Percentiles rank a stretch among this genome's conserved stretches.
Evolutionary conservation across 495 filamentous ascomycete species (phyloP).

Genomic region (Neurospora pannonica): DNA sequence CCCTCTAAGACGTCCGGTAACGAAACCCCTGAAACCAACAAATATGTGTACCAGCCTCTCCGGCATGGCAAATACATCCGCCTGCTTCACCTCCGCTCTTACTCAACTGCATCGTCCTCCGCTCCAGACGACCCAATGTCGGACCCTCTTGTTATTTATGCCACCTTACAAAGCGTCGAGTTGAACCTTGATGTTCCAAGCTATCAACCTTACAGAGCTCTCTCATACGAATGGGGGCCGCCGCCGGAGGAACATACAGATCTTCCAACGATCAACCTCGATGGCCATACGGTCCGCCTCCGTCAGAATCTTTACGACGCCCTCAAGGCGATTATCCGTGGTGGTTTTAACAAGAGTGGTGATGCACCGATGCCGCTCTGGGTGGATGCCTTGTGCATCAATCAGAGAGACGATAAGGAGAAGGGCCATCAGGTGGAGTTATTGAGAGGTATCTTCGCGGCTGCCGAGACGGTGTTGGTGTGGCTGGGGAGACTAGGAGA

Average conservation of each 20-base stretch:
- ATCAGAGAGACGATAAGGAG: slow-evolving; percentile 24
- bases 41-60: neutral
- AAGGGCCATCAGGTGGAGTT: slow-evolving; percentile 21
- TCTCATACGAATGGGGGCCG: neutral
- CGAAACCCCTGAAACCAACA: rapidly evolving
- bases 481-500: no score
- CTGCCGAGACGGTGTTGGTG: slow-evolving; percentile 17
- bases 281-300: neutral
- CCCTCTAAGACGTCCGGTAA: neutral
- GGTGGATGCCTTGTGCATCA: slow-evolving; percentile 32
- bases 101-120: neutral
- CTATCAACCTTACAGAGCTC: neutral
- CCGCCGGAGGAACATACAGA: rapidly evolving
- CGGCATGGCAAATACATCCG: neutral
- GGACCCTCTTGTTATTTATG: rapidly evolving
- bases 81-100: neutral
- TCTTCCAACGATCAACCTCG: neutral
- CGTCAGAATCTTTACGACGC: neutral
- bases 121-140: rapidly evolving
- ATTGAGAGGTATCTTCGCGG: slow-evolving; percentile 25
- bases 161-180: neutral
- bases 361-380: neutral
- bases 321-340: neutral
- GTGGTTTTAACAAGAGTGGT: neutral
- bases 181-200: neutral